These are phyloP conservation scores for Penicillium turbatum DNA, from an alignment of 495 filamentous ascomycete genomes.

Conservation along the genomic window DNA sequence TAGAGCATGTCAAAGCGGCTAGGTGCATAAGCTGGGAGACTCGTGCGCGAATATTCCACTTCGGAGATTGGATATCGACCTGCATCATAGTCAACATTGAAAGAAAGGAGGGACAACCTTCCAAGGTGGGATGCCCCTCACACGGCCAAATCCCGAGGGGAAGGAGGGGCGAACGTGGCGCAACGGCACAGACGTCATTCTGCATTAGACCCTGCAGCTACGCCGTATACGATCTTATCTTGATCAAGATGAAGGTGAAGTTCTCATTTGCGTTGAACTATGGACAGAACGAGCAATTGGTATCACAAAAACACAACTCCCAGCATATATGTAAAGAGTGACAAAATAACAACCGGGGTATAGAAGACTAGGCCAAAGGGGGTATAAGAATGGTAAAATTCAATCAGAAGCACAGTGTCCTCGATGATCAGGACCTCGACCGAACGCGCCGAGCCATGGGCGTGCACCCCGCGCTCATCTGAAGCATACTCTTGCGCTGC, in stretches of 20 bases:
- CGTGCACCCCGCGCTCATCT: constrained; percentile 40
- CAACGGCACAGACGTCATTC: constrained; percentile 19
- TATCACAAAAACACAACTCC: constrained; percentile 16
- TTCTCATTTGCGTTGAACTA: not conserved
- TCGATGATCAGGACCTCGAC: constrained; percentile 23
- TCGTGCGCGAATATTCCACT: not conserved
- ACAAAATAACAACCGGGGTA: not conserved
- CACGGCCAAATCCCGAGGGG: not conserved
- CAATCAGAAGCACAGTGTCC: not conserved
- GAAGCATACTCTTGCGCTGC: constrained; percentile 32
- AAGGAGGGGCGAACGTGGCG: constrained; percentile 6
- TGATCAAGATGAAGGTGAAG: constrained; percentile 3
- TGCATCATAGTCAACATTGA: not conserved
- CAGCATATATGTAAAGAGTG: constrained; percentile 1
- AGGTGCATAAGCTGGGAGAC: not conserved
- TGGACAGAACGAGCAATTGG: constrained; percentile 9
- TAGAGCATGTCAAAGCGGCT: constrained; percentile 6
- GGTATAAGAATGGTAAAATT: not conserved
- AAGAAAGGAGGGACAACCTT: not conserved
- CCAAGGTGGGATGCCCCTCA: not conserved
- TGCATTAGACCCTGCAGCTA: constrained; percentile 9
- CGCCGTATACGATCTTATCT: not conserved
- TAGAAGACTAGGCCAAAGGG: not conserved
- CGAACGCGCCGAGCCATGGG: constrained; percentile 41
- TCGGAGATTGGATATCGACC: not conserved